Conservation (phyloP, 2,329 filamentous ascomycete genomes). For the Truncatella angustata region DNA sequence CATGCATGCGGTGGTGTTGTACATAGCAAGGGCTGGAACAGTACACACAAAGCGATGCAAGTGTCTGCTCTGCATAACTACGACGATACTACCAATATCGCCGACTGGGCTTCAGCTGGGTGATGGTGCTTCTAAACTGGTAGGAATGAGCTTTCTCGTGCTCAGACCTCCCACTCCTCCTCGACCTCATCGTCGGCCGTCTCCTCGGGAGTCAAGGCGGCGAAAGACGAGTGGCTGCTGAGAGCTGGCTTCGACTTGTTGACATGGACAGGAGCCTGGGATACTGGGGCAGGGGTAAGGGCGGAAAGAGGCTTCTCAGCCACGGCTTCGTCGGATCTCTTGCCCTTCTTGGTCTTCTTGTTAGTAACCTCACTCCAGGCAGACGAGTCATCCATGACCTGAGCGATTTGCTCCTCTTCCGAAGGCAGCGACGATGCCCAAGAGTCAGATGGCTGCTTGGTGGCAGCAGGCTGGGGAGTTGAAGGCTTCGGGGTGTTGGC, state of each 20-base stretch:
- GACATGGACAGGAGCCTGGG: constrained; percentile 20
- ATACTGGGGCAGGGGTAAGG: constrained; percentile 14
- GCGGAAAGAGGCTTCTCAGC: too few relatives aligned
- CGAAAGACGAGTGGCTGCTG: constrained; percentile 31
- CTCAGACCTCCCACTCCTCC: constrained; percentile 34
- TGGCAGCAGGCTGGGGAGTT: constrained; percentile 27
- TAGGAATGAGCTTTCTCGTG: background rate
- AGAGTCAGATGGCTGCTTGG: constrained; percentile 31
- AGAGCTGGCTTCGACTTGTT: constrained; percentile 30
- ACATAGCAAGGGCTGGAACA: too few relatives aligned
- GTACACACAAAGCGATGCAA: too few relatives aligned
- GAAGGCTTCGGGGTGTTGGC: too few relatives aligned
- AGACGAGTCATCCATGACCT: constrained; percentile 51
- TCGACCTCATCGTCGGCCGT: constrained; percentile 28
- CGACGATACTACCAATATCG: too few relatives aligned
- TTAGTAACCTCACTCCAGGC: constrained; percentile 59
- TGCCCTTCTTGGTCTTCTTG: constrained; percentile 40
- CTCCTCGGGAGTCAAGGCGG: constrained; percentile 30
- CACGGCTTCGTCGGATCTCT: constrained; percentile 38
- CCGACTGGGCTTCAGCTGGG: too few relatives aligned
- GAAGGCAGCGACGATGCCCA: constrained; percentile 55
- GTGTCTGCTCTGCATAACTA: too few relatives aligned
- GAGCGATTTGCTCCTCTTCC: constrained; percentile 58
- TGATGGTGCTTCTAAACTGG: too few relatives aligned
- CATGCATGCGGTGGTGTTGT: background rate